A percentile compares a stretch with the other conserved stretches of the same genome.
These are phyloP conservation scores for Mycena sp. DNA, from an alignment of 1,284 basidiomycete species.

Conservation along the genomic window DNA sequence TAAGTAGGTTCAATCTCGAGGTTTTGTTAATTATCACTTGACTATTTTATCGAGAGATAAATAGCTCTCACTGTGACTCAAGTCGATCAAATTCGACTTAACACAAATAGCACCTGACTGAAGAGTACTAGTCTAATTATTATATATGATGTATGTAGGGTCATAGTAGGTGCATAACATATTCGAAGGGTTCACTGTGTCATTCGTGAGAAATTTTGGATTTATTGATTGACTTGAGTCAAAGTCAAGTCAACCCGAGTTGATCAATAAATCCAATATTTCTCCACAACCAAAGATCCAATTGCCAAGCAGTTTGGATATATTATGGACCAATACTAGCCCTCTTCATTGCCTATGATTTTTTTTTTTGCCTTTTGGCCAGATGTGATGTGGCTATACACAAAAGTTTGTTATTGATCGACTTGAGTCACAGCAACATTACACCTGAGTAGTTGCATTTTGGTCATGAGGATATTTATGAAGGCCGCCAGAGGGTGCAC, in stretches of 20 bases:
- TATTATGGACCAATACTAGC: conserved; percentile 2
- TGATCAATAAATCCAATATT: not conserved
- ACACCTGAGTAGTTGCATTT: too few species aligned
- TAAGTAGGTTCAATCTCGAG: too few species aligned
- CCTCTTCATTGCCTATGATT: conserved; percentile 6
- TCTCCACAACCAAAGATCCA: conserved; percentile 6
- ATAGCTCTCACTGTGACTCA: too few species aligned
- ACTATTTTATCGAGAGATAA: too few species aligned
- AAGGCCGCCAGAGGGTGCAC: too few species aligned
- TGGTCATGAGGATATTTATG: too few species aligned
- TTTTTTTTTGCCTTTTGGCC: not conserved
- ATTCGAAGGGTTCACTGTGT: not conserved
- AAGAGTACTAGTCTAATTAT: not conserved
- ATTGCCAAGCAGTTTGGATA: not conserved
- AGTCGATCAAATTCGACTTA: not conserved
- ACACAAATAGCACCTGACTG: not conserved
- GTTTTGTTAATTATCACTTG: too few species aligned
- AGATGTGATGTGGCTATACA: not conserved
- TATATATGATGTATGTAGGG: not conserved
- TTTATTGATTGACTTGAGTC: conserved; percentile 1
- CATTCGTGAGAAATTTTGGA: not conserved
- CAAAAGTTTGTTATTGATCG: not conserved
- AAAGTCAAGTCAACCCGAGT: too few species aligned
- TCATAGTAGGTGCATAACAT: not conserved
- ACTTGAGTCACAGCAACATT: not conserved